Conservation (phyloP, 1,284 basidiomycete genomes). For the Vanrija humicola region DNA sequence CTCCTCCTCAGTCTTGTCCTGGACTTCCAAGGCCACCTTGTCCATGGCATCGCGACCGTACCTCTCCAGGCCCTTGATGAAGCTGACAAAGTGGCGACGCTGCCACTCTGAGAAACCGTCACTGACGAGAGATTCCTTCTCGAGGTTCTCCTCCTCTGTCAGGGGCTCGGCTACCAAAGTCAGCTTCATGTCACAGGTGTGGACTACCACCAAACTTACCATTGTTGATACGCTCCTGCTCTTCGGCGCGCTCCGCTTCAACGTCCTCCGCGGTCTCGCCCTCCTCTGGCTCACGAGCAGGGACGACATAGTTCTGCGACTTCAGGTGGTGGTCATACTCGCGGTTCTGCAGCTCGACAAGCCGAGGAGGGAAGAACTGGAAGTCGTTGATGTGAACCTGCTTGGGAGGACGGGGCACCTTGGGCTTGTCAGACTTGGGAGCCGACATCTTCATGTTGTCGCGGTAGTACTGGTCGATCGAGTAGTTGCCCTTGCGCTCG, state of each 20-base stretch:
- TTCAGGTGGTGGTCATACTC: slow-evolving; percentile 74
- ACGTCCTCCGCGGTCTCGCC: slow-evolving; percentile 74
- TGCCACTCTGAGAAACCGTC: slow-evolving; percentile 88
- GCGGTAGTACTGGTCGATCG: slow-evolving; percentile 89
- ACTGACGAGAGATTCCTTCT: slow-evolving; percentile 73
- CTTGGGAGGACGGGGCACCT: slow-evolving; percentile 82
- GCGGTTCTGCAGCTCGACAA: slow-evolving; percentile 80
- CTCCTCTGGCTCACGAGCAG: slow-evolving; percentile 63
- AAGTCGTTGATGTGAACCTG: slow-evolving; percentile 88
- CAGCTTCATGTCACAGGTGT: slow-evolving; percentile 1
- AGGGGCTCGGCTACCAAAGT: slow-evolving; percentile 67
- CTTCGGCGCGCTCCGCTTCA: slow-evolving; percentile 72
- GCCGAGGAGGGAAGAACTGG: slow-evolving; percentile 87
- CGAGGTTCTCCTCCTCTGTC: slow-evolving; percentile 74
- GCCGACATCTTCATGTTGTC: slow-evolving; percentile 73
- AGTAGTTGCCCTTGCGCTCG: slow-evolving; percentile 94
- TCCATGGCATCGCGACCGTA: slow-evolving; percentile 79
- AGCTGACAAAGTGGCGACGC: slow-evolving; percentile 87
- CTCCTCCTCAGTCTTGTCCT: slow-evolving; percentile 77
- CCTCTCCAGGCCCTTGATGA: slow-evolving; percentile 77
- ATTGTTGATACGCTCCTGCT: slow-evolving; percentile 82
- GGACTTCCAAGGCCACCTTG: slow-evolving; percentile 69
- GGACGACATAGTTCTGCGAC: slow-evolving; percentile 69
- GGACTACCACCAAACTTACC: slow-evolving; percentile 51
- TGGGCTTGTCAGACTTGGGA: slow-evolving; percentile 74